Conservation (phyloP, 352 stramenopile species). For the Phytophthora kernoviae region DNA sequence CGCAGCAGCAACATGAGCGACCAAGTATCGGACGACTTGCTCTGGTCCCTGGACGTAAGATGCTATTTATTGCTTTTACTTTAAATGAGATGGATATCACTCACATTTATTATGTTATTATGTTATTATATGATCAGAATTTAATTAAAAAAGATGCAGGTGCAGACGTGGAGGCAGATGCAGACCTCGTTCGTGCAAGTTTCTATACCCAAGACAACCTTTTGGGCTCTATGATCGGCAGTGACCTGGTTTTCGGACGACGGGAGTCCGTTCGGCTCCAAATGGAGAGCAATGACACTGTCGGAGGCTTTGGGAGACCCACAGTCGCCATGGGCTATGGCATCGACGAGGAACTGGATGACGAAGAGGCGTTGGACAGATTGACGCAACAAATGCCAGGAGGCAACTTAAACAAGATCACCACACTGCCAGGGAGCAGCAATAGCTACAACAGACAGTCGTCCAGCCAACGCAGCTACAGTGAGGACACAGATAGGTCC, state of each 20-base stretch:
- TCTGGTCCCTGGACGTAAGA: constrained; percentile 76
- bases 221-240: constrained; percentile 41
- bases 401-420: constrained; percentile 20
- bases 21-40: constrained; percentile 67
- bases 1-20: constrained; percentile 43
- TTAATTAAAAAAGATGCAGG: constrained; percentile 48
- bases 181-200: constrained; percentile 44
- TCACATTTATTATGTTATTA: constrained; percentile 5
- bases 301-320: constrained; percentile 31
- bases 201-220: constrained; percentile 49
- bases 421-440: constrained; percentile 16
- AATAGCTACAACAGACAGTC: constrained; percentile 38
- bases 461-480: constrained; percentile 44
- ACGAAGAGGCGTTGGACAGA: constrained; percentile 31
- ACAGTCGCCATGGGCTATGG: constrained; percentile 40
- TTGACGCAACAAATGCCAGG: constrained; percentile 31
- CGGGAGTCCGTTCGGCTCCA: constrained; percentile 27
- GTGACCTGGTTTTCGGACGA: constrained; percentile 53
- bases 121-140: constrained; percentile 31
- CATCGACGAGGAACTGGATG: constrained; percentile 39
- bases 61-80: constrained; percentile 3
- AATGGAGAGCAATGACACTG: constrained; percentile 6
- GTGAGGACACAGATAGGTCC: constrained; percentile 72
- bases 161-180: constrained; percentile 31
- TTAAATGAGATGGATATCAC: too few species aligned